Evolutionary conservation across 306 rosid species (phyloP).

Genomic region (Quercus berberidifolia): DNA sequence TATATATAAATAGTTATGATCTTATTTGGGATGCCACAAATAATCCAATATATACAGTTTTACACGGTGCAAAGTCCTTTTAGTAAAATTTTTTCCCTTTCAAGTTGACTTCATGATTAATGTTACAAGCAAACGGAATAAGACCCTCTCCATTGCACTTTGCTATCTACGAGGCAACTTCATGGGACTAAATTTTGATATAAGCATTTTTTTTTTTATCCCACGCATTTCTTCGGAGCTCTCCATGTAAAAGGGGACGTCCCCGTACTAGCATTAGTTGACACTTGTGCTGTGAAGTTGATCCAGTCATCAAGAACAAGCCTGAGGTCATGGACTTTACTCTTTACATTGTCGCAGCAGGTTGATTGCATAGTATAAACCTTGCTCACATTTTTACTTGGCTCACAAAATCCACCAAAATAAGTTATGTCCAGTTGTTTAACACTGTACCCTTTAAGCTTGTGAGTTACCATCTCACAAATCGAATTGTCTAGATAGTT

Average conservation of each 20-base stretch:
- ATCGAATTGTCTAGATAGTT: constrained; percentile 20
- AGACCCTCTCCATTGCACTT: too few species aligned
- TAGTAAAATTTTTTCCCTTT: too few species aligned
- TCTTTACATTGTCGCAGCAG: constrained; percentile 43
- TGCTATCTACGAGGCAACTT: background rate
- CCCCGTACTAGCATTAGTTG: constrained; percentile 14
- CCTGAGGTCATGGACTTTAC: constrained; percentile 51
- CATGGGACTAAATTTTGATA: background rate
- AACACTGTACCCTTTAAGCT: constrained; percentile 12
- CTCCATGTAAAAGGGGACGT: constrained; percentile 30
- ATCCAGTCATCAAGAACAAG: constrained; percentile 59
- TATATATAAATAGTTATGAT: too few species aligned
- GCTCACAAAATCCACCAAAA: constrained; percentile 50
- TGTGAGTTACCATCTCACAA: constrained; percentile 22
- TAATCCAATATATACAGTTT: too few species aligned
- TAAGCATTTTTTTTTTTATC: background rate
- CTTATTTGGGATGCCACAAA: too few species aligned
- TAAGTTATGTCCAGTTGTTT: constrained; percentile 7
- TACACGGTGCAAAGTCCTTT: too few species aligned
- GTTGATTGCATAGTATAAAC: constrained; percentile 45
- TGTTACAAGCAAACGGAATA: too few species aligned
- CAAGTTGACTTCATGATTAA: too few species aligned
- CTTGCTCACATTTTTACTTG: constrained; percentile 14
- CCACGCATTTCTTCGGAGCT: constrained; percentile 37
- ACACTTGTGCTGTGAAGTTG: constrained; percentile 11